These are phyloP conservation scores for Fennellomyces sp. DNA, from an alignment of 371 early-diverging fungal species.

Conservation along the genomic window DNA sequence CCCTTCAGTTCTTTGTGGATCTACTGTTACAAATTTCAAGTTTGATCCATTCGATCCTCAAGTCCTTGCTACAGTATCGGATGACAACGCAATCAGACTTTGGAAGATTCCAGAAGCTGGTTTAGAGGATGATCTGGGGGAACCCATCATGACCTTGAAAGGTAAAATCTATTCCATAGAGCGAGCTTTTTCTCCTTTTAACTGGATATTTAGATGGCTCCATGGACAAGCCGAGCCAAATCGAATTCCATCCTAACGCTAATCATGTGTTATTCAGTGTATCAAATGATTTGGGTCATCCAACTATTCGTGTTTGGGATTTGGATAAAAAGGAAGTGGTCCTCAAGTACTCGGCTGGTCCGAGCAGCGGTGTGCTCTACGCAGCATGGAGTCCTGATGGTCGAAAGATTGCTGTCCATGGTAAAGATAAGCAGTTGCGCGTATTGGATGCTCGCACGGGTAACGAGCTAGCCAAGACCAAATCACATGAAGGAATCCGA, in stretches of 20 bases:
- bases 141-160: slow-evolving; percentile 16
- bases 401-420: slow-evolving; percentile 58
- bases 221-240: slow-evolving; percentile 62
- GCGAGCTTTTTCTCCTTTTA: not conserved
- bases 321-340: slow-evolving; percentile 31
- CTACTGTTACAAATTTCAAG: slow-evolving; percentile 61
- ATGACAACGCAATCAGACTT: slow-evolving; percentile 73
- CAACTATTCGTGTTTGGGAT: slow-evolving; percentile 60
- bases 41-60: slow-evolving; percentile 74
- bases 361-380: slow-evolving; percentile 34
- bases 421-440: slow-evolving; percentile 69
- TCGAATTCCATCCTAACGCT: slow-evolving; percentile 70
- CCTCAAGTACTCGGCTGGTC: slow-evolving; percentile 16
- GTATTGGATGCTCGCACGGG: slow-evolving; percentile 67
- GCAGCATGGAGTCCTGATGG: slow-evolving; percentile 73
- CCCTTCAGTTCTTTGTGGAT: slow-evolving; percentile 61
- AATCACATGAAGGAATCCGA: slow-evolving; percentile 71
- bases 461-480: slow-evolving; percentile 52
- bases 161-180: slow-evolving; percentile 19
- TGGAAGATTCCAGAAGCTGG: slow-evolving; percentile 75
- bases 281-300: slow-evolving; percentile 53
- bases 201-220: slow-evolving; percentile 16
- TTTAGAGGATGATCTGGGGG: slow-evolving; percentile 40
- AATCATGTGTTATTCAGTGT: slow-evolving; percentile 57
- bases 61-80: slow-evolving; percentile 64